Evolutionary conservation across 2,329 filamentous ascomycete genomes (phyloP), one percentile per base, ranked within the genome.

Genomic region (Colletotrichum sp.): DNA sequence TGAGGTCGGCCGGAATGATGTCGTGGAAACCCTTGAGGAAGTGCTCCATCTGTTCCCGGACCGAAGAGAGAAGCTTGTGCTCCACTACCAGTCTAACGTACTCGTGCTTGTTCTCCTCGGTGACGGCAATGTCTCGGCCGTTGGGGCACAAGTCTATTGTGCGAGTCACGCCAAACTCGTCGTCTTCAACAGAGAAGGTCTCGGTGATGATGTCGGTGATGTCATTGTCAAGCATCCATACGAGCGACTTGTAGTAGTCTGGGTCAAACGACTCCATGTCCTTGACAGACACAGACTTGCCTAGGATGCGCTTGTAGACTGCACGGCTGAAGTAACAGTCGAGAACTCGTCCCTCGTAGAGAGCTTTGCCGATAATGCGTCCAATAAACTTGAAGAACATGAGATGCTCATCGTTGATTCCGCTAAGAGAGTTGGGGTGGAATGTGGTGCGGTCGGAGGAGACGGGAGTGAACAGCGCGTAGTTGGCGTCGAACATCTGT

Each of bases 321-420:
- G 97, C 97, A 81, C 97, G 93, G 85, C 96, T 98, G 87, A 99
- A 99, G 88, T 98, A 98, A 84, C 97, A 99, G 83, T 99, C 97
- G 34, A 99, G 92, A 43, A 99, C 92, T 70, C 97, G 94, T 59
- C 95, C 95, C 86, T 99, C 97, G 83, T 98, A 99, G 63, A 99
- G 89, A 47, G 97, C 97, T 85, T 99, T 99, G 79, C 97, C 97
- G 78, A 99, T 99, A 84, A 99, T 95, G 64, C 97, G 94, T 55
- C 97, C 97, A 80, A 99, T 98, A 85, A 99, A 99, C 83, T 98
- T 98, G 91, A 99, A 99, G 90, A 98, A 99, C 87, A 95, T 92
- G 73, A 98, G 85, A 87, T 99, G 97, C 84, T 99, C 96, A 38
- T 94, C 93, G 82, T 99, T 99, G 89, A 98, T 93, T 58, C 92